Conservation (phyloP, 2,329 filamentous ascomycete genomes). For the Fusarium gaditjirri region DNA sequence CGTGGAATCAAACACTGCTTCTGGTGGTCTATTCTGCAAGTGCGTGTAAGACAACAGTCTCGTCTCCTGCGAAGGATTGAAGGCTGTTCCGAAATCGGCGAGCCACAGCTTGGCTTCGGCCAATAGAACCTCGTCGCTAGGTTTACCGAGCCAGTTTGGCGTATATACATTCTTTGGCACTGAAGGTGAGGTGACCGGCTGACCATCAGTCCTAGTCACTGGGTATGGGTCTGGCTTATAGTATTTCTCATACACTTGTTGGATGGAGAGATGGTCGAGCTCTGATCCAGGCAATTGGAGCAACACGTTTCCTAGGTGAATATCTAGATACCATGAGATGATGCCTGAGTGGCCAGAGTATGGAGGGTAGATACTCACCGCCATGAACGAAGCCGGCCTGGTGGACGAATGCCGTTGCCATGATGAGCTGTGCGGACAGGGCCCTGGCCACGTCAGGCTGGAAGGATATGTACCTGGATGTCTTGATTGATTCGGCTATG, state of each 20-base stretch:
- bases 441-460: neutral
- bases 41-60: rapidly evolving
- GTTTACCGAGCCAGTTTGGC: neutral
- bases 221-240: neutral
- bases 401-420: neutral
- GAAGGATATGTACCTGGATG: rapidly evolving
- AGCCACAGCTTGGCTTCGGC: neutral
- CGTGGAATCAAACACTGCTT: rapidly evolving
- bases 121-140: rapidly evolving
- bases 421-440: neutral
- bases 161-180: neutral
- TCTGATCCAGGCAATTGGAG: neutral
- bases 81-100: neutral
- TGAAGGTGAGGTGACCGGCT: rapidly evolving
- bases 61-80: rapidly evolving
- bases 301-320: neutral
- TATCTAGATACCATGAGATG: neutral
- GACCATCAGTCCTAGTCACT: neutral
- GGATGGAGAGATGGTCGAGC: neutral
- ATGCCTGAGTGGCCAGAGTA: rapidly evolving
- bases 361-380: neutral
- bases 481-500: rapidly evolving
- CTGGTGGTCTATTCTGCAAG: rapidly evolving
- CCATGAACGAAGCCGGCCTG: neutral
- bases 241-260: neutral